Evolutionary conservation across 2,329 filamentous ascomycete genomes (phyloP), one percentile per base, ranked within the genome.

Genomic region (Amylocarpus encephaloides): DNA sequence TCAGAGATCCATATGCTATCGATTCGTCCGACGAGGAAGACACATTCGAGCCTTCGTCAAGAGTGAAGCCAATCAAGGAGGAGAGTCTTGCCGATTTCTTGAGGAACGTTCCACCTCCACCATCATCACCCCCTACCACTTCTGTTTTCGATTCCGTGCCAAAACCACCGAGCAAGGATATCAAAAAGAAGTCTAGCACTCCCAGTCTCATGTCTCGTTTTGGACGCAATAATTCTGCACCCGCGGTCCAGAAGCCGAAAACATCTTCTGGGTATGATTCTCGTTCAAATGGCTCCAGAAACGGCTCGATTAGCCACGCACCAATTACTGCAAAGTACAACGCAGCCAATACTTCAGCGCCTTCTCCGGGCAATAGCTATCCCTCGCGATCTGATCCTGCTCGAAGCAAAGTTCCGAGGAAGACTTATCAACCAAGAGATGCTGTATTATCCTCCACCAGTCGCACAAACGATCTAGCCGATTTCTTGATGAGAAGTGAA

Each of bases 1-100:
- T 90, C 46, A 86, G 80, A 50, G 93, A 98, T 62, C 93, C 92
- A 0, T 97, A 97, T 59, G 88, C 90, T n/a, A 88, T 97, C 56
- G 91, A 96, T 63, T 73, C 82, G 29, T 86, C 83, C 11, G 65
- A 69, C 40, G 67, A 70, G 32, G 67, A 68, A 43, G 64, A 68
- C 30, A 65, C 67, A 5, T 57, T 60, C n/a, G 57, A 63, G 19
- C 48, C 47, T 11, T 46, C 46, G 1, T 51, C 51, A 9, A 59
- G 50, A 35, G 52, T 57, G 18, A 56, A 59, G 33, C 56, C 59
- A 1, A 60, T 59, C 13, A 48, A 58, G 49, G 80, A 86, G 62
- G 84, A 90, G 67, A 85, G 80, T 55, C 66, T 91, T 43, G 79
- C 85, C 30, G 86, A 91, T 56, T 91, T 91, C 63, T 66, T 91